Conservation (phyloP, 1,284 basidiomycete genomes). For the Sanguinoderma infundibulare region DNA sequence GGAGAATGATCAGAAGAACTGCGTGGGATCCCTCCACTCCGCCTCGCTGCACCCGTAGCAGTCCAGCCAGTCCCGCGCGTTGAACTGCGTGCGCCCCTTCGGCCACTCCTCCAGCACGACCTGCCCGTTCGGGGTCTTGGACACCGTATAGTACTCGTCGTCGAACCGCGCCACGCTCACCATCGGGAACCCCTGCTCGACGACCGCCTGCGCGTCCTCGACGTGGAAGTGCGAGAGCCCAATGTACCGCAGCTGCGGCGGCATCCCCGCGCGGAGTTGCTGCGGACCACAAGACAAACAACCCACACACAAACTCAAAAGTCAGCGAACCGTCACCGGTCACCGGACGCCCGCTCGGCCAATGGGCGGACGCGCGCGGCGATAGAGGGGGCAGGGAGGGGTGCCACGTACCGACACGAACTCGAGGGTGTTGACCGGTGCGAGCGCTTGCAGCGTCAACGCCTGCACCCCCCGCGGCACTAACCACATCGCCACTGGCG, state of each 20-base stretch:
- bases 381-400: too few species aligned
- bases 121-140: constrained; percentile 29
- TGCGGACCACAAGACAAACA: constrained; percentile 28
- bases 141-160: constrained; percentile 59
- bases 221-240: constrained; percentile 53
- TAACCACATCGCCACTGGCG: constrained; percentile 69
- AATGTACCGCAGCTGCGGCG: constrained; percentile 56
- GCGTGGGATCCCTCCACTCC: constrained; percentile 36
- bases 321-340: too few species aligned
- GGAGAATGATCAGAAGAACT: constrained; percentile 27
- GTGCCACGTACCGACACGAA: constrained; percentile 39
- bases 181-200: constrained; percentile 64
- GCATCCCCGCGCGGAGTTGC: constrained; percentile 66
- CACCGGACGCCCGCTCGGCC: too few species aligned
- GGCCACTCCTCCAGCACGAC: constrained; percentile 53
- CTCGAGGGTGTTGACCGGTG: constrained; percentile 35
- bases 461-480: constrained; percentile 61
- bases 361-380: too few species aligned
- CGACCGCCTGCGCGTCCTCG: constrained; percentile 47
- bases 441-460: constrained; percentile 52
- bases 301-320: too few species aligned
- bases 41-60: constrained; percentile 42
- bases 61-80: constrained; percentile 64
- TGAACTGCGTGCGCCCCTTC: constrained; percentile 51
- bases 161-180: constrained; percentile 59